Evolutionary conservation across 164 flowering plant species (phyloP), one percentile per base, ranked within the genome.

Genomic region (Houttuynia cordata): DNA sequence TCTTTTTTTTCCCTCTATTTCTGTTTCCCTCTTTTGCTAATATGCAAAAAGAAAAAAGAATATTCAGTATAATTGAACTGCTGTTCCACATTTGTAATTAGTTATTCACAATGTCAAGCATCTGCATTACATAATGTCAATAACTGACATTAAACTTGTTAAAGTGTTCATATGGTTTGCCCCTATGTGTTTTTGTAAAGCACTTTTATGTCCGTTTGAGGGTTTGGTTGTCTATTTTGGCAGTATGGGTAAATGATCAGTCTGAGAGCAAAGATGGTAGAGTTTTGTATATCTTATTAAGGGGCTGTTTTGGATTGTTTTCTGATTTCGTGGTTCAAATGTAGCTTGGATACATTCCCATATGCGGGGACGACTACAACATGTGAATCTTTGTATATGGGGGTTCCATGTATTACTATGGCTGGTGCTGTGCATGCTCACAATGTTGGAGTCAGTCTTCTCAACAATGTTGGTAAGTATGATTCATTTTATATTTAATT

Each of bases 361-460:
- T 93, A 93, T 73, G 96, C 97, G 47, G 99, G 99, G 65, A 93
- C 99, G 17, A 93, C 99, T 1, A 93, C 99, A 53, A 90, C 99
- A 17, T 93, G 99, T 67, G 99, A 93, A 73, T 93, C 99, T 51
- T 68, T 93, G 30, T 90, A 81, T 74, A 93, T 93, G 99, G 99
- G 99, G 58, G 97, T 93, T 69, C 99, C 99, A 39, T 93, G 99
- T 74, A 74, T 93, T 62, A 88, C 95, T 25, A 90, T 93, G 99
- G 90, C 86, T 59, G 97, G 97, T 62, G 76, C 85, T 15, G 89
- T 93, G 14, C 97, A 93, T 76, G 99, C 99, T 58, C 97, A 90
- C 68, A 93, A 93, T 76, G 99, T 93, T 68, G 97, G 97, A 15
- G 99, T 86, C 54, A 85, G 95, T 73, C 91, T 93, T 68, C 92